Base-by-base conservation (phyloP, 1,284 basidiomycete species). In the Marasmius sp. region DNA sequence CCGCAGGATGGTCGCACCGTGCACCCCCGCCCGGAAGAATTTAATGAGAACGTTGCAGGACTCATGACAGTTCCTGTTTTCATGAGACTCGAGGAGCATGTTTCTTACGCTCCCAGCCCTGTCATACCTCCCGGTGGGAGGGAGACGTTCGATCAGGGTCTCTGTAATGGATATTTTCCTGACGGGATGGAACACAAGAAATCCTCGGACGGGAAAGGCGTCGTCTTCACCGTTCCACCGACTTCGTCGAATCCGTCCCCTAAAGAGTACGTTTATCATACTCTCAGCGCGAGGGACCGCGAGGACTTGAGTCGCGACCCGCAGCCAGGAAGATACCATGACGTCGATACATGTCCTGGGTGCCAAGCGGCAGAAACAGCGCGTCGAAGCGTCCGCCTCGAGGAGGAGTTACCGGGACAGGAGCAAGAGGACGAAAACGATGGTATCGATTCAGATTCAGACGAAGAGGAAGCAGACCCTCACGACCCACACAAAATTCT, bases 31-130 rank as follows among this genome's bases (percentile, higher is more conserved):
- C 52, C 52, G 18, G 52, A 34, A 34, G 37, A 54, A n/a, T 80
- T 83, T 63, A 73, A 67, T 63, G 79, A 81, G 64, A 68, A 67
- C 36, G 69, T 68, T 45, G 72, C 80, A 0, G 70, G 66, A 49
- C 70, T 80, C 37, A 75, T 71, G 14, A 77, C 74, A 43, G 70
- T 76, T 14, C 85, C 85, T 5, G 67, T 87, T 27, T 86, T 79
- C 70, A 81, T 87, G 76, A 78, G 81, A 14, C 75, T 88, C 22
- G 74, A 75, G 34, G 86, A 88, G 67, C 81, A 85, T 63, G 82
- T 84, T 57, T 83, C 81, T 62, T 76, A 83, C 65, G 76, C 74
- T 38, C 79, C 81, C 38, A 67, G 74, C 51, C 47, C 48, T 1
- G 76, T 81, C 2, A 70, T 72, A 1, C 67, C 71, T 10, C 58